phyloP scores from a whole-genome alignment of 1,284 basidiomycete species.

The Ceraceosorus bombacis region DNA sequence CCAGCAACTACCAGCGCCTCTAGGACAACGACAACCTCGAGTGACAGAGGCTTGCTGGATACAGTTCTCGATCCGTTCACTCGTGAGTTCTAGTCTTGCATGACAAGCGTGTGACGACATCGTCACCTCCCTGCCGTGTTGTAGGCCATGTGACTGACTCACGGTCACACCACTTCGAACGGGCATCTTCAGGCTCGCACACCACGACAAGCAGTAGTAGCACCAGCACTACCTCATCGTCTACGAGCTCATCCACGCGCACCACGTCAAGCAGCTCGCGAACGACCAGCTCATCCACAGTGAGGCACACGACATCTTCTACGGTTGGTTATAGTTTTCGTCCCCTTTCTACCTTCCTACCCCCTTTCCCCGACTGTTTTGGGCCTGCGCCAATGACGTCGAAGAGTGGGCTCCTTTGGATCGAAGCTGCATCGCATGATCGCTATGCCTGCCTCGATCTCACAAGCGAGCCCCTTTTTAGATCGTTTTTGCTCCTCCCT shows the following conservation, averaged over 20 bases:
- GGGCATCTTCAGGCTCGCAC: constrained; percentile 4
- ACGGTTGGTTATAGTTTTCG: constrained; percentile 17
- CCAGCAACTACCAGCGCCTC: neutral
- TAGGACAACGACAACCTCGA: neutral
- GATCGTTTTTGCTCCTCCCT: constrained; percentile 13
- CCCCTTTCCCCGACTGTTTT: no score
- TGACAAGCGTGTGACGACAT: neutral
- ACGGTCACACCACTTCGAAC: neutral
- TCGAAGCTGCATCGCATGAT: neutral
- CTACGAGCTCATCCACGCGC: constrained; percentile 11
- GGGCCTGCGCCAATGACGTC: no score
- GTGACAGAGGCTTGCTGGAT: neutral
- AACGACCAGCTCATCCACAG: neutral
- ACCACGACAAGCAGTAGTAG: constrained; percentile 14
- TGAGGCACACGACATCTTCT: constrained; percentile 6
- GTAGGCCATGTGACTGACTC: neutral
- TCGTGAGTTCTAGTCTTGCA: neutral
- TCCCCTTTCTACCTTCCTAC: constrained; percentile 7
- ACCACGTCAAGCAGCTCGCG: constrained; percentile 4
- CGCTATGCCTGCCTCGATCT: neutral
- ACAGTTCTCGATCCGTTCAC: neutral
- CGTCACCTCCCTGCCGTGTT: neutral
- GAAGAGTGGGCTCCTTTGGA: no score
- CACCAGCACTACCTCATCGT: constrained; percentile 19
- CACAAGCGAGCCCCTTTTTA: neutral